Evolutionary conservation across 2,329 filamentous ascomycete genomes (phyloP).

Genomic region (Sphaerostilbella broomeana): DNA sequence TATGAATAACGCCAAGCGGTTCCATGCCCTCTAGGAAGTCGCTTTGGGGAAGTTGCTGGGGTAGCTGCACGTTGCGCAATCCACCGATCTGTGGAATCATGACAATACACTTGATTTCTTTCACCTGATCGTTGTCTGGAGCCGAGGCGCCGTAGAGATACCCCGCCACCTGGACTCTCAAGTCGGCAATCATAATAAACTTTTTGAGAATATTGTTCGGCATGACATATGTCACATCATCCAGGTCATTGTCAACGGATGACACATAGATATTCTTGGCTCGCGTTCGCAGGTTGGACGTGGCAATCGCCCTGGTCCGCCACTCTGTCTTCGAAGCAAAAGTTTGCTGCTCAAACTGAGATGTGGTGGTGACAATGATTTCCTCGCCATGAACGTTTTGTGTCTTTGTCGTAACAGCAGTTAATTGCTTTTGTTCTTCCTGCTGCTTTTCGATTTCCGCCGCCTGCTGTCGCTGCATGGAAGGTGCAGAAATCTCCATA

Average conservation of each 20-base stretch:
- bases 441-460: constrained; percentile 99
- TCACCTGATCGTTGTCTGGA: constrained; percentile 90
- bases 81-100: constrained; percentile 97
- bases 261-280: constrained; percentile 99
- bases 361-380: constrained; percentile 96
- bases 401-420: constrained; percentile 95
- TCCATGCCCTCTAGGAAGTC: constrained; percentile 83
- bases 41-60: constrained; percentile 84
- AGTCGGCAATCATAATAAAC: constrained; percentile 95
- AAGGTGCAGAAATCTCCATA: constrained; percentile 98
- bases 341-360: constrained; percentile 93
- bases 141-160: constrained; percentile 93
- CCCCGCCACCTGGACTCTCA: constrained; percentile 91
- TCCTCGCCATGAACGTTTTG: constrained; percentile 96
- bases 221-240: constrained; percentile 95
- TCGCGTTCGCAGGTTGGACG: constrained; percentile 86
- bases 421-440: constrained; percentile 92
- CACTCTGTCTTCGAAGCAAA: constrained; percentile 99
- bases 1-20: constrained; percentile 91
- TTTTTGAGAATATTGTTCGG: constrained; percentile 97
- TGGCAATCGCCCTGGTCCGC: constrained; percentile 93
- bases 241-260: constrained; percentile 84
- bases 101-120: constrained; percentile 93
- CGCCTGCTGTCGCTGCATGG: constrained; percentile 95
- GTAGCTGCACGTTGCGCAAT: constrained; percentile 83